Evolutionary conservation across 306 rosid genomes (phyloP), one percentile per base, ranked within the genome.

Genomic region (Luffa acutangula): DNA sequence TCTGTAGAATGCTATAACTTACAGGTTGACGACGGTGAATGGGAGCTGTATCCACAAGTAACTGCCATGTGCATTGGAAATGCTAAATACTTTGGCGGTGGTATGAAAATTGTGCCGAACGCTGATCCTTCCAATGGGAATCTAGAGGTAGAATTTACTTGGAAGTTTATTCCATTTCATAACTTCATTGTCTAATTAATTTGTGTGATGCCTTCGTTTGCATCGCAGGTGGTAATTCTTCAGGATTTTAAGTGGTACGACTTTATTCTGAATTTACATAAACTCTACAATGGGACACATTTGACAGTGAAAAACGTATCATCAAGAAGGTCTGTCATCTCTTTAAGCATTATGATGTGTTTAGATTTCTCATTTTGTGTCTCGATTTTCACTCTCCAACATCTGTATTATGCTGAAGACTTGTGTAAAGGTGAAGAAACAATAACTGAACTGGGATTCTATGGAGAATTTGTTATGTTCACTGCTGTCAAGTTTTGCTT

Each of bases 71-170:
- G 98, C 80, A 76, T 88, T 21, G 98, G 98, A 63, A 95, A 95
- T 86, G 98, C 89, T 72, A 95, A 92, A 83, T 95, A 91, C 80
- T 95, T 95, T 25, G 98, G 98, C 13, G 98, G 97, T 54, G 98
- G 98, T 82, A 95, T 95, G 98, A 95, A 91, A 87, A 92, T 95
- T 52, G 81, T 94, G 31, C 98, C 98, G 62, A 91, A 90, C 75
- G 93, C 93, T 9, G 86, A 88, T 78, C 98, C 98, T 67, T 71
- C 43, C 80, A 91, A 70, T 14, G 93, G 97, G 78, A 84, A 76
- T 71, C 83, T 95, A 66, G 97, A 92, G 97, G 98, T 95, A 75
- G 56, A 36, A 74, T 70, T 54, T 60, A 80, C 52, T n/a, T 60
- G 25, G 69, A 54, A 13, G 51, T 69, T 49, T 56, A 49, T 71